Percentiles rank a stretch among this genome's conserved stretches.
Evolutionary conservation across 768 basidiomycete genomes (phyloP).

Genomic region (Paxillus rubicundulus): DNA sequence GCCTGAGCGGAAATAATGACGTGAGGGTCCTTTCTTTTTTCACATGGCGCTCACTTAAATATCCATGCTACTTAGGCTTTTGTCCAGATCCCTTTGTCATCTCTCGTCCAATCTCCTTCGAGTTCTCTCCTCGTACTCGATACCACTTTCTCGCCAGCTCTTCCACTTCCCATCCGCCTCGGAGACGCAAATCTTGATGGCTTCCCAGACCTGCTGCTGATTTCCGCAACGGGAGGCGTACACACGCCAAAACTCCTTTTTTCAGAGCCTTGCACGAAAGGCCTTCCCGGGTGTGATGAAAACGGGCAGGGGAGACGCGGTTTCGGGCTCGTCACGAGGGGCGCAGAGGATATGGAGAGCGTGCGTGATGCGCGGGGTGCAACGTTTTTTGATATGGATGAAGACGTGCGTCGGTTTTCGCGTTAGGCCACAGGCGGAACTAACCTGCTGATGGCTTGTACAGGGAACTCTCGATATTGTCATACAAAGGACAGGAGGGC

Average conservation of each 20-base stretch:
- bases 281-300: slow-evolving; percentile 55
- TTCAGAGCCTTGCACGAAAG: slow-evolving; percentile 58
- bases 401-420: slow-evolving; percentile 65
- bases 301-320: slow-evolving; percentile 57
- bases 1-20: slow-evolving; percentile 45
- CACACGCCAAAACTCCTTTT: slow-evolving; percentile 60
- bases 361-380: slow-evolving; percentile 79
- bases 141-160: slow-evolving; percentile 55
- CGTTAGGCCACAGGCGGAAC: background rate
- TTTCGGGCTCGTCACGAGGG: slow-evolving; percentile 54
- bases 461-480: slow-evolving; percentile 92
- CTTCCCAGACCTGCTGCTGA: slow-evolving; percentile 81
- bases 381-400: slow-evolving; percentile 89
- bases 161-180: slow-evolving; percentile 76
- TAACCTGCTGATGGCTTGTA: background rate
- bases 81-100: slow-evolving; percentile 60
- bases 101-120: slow-evolving; percentile 49
- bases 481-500: slow-evolving; percentile 76
- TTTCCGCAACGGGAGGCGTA: slow-evolving; percentile 42
- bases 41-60: background rate
- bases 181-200: slow-evolving; percentile 95
- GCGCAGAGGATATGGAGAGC: slow-evolving; percentile 56
- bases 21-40: slow-evolving; percentile 33
- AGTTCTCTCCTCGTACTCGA: slow-evolving; percentile 70
- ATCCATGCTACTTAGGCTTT: slow-evolving; percentile 48